Percentiles rank a stretch among this genome's conserved stretches.
These are phyloP conservation scores for Fusarium sp. DNA, from an alignment of 2,329 filamentous ascomycete genomes.

Conservation along the genomic window DNA sequence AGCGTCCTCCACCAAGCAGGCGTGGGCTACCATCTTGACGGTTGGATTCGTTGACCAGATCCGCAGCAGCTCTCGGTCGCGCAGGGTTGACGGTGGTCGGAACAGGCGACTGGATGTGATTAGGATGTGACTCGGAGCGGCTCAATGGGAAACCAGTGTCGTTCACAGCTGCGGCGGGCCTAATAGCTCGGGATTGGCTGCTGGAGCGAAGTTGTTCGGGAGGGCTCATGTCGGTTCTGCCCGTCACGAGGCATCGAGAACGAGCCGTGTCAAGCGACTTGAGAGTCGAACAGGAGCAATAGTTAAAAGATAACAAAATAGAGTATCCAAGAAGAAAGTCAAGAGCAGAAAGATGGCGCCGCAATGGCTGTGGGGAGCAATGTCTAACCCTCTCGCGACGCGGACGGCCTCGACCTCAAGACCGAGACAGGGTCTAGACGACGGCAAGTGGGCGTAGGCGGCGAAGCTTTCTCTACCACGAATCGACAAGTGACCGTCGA, in stretches of 20 bases:
- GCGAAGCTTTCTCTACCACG: constrained; percentile 30
- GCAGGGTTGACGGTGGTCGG: constrained; percentile 22
- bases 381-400: constrained; percentile 9
- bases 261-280: constrained; percentile 23
- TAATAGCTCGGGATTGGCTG: constrained; percentile 47
- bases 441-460: constrained; percentile 18
- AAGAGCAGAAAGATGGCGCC: constrained; percentile 23
- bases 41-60: constrained; percentile 31
- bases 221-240: constrained; percentile 49
- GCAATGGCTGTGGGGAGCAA: constrained; percentile 16
- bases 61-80: constrained; percentile 33
- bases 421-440: constrained; percentile 20
- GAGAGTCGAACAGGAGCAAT: constrained; percentile 2
- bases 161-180: constrained; percentile 38
- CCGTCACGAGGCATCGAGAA: constrained; percentile 43
- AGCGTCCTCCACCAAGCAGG: constrained; percentile 47
- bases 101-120: constrained; percentile 30
- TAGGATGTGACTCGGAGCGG: constrained; percentile 26
- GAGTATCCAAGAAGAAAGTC: constrained; percentile 1
- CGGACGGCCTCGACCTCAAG: constrained; percentile 28
- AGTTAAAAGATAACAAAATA: not conserved
- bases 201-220: constrained; percentile 47
- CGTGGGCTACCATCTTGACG: constrained; percentile 43
- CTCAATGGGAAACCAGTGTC: constrained; percentile 38
- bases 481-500: constrained; percentile 37